Evolutionary conservation across 192 early-diverging fungal genomes (phyloP), one percentile per base, ranked within the genome.

Genomic region (Endogone sp.): DNA sequence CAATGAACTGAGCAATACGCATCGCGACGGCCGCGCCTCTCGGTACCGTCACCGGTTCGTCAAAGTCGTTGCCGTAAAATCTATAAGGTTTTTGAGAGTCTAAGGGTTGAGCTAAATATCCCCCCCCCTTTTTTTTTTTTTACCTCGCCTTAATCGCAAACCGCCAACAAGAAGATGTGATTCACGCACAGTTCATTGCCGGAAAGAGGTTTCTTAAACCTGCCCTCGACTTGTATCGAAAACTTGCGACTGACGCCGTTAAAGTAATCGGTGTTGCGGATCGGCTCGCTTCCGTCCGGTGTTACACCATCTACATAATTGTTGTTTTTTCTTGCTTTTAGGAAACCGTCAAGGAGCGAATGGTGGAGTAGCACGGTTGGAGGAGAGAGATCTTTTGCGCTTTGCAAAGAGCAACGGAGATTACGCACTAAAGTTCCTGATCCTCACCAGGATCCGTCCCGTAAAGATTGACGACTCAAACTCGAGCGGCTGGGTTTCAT

Each of bases 51-150:
- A 73, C 71, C 2, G 44, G 10, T 2, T 56, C 71, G 23, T 77
- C 76, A 64, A 77, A 77, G 26, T 77, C 76, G 4, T 71, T 77
- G 67, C 76, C 76, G 24, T 72, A 77, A 49, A 73, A 77, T 11
- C 37, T 49, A 49, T 6, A 49, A 16, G 16, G 22, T 72, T 68
- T 24, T 77, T 66, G n/a, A 70, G 71, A 32, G 68, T 72, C 28
- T 66, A 58, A 66, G 65, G 70, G 63, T 65, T 65, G 28, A 64
- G 71, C 65, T 77, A 73, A 64, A 77, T 70, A 58, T 63, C 71
- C 61, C 75, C 75, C 49, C n/a, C n/a, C n/a, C n/a, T n/a, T n/a
- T n/a, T n/a, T n/a, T n/a, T n/a, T n/a, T n/a, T n/a, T n/a, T n/a
- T n/a, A n/a, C n/a, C n/a, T n/a, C n/a, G n/a, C n/a, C n/a, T n/a